Conservation (phyloP, 1,284 basidiomycete genomes). For the Trametes sp. region DNA sequence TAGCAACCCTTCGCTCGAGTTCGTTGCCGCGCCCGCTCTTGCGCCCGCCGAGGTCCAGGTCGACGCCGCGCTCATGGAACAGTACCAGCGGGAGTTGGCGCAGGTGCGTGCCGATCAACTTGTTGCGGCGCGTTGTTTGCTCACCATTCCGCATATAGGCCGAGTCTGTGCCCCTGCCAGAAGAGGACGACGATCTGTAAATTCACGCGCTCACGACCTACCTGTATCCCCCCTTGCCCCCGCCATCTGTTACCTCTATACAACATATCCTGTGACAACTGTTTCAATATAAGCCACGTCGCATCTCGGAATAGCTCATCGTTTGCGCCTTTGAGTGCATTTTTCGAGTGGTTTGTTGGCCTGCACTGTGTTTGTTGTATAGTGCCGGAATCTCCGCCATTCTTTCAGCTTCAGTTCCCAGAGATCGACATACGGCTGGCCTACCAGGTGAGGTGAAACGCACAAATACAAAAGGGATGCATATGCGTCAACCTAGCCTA, state of each 20-base stretch:
- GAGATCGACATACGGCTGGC: too few species aligned
- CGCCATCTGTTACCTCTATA: constrained; percentile 33
- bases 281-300: constrained; percentile 40
- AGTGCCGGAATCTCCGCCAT: too few species aligned
- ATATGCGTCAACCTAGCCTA: too few species aligned
- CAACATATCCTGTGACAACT: constrained; percentile 36
- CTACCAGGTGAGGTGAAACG: too few species aligned
- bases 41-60: constrained; percentile 94
- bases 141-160: constrained; percentile 55
- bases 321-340: constrained; percentile 20
- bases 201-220: constrained; percentile 24
- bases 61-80: constrained; percentile 82
- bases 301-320: constrained; percentile 28
- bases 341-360: too few species aligned
- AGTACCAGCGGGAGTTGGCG: constrained; percentile 86
- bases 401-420: too few species aligned
- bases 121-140: not conserved
- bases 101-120: constrained; percentile 50
- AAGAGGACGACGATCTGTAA: constrained; percentile 75
- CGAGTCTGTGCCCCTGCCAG: constrained; percentile 77
- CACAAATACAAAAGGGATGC: too few species aligned
- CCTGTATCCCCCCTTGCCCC: constrained; percentile 18
- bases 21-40: constrained; percentile 96
- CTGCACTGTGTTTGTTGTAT: too few species aligned
- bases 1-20: constrained; percentile 90